A percentile compares a stretch with the other conserved stretches of the same genome.
Conservation (phyloP, 768 basidiomycete genomes). For the Vishniacozyma victoriae region DNA sequence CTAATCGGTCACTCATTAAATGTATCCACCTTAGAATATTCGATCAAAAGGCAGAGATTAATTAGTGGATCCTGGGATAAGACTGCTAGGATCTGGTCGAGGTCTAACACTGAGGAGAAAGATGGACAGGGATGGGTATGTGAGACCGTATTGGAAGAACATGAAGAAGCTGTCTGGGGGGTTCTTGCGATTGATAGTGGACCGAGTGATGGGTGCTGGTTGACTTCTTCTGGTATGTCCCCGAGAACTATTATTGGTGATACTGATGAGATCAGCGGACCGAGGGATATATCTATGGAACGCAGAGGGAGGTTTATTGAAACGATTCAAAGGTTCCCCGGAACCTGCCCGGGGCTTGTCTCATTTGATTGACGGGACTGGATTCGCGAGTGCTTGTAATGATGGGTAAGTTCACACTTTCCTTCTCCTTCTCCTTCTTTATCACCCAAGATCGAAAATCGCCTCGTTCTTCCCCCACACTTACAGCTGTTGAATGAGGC, state of each 20-base stretch:
- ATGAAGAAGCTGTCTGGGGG: constrained; percentile 43
- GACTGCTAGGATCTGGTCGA: constrained; percentile 40
- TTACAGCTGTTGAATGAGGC: too few species aligned
- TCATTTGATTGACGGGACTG: constrained; percentile 12
- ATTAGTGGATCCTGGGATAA: constrained; percentile 45
- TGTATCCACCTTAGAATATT: constrained; percentile 29
- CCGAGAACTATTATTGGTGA: not conserved
- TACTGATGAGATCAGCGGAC: constrained; percentile 25
- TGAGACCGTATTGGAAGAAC: constrained; percentile 28
- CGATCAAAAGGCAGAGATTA: constrained; percentile 14
- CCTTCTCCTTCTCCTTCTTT: too few species aligned
- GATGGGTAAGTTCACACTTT: constrained; percentile 30
- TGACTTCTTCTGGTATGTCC: constrained; percentile 25
- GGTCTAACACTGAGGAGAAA: not conserved
- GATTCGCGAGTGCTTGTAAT: constrained; percentile 33
- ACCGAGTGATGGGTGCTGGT: constrained; percentile 17
- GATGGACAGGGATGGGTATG: constrained; percentile 21
- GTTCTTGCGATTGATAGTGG: constrained; percentile 35
- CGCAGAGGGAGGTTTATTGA: constrained; percentile 11
- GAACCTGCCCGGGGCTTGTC: constrained; percentile 34
- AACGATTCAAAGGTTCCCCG: constrained; percentile 22
- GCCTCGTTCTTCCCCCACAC: too few species aligned
- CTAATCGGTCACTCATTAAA: constrained; percentile 33
- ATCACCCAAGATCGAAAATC: too few species aligned
- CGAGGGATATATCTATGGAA: constrained; percentile 30